A percentile compares a stretch with the other conserved stretches of the same genome.
Evolutionary conservation across 495 filamentous ascomycete species (phyloP).

Genomic region (Hypoxylon trugodes): DNA sequence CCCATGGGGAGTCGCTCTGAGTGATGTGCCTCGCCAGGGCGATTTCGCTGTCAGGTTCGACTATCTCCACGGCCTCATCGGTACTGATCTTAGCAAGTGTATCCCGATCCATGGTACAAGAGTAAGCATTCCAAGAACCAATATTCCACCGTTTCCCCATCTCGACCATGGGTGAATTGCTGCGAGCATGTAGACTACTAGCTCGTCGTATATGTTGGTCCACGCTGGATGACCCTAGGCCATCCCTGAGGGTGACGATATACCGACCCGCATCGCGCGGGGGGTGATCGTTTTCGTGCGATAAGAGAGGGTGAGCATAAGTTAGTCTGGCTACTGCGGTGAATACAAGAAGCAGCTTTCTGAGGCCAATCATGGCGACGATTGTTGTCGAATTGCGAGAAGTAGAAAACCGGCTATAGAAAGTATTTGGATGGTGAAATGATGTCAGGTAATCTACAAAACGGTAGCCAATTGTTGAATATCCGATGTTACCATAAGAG

Average conservation of each 20-base stretch:
- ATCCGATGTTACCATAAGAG: not conserved
- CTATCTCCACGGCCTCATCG: slow-evolving; percentile 49
- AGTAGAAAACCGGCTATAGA: not conserved
- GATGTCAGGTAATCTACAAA: not conserved
- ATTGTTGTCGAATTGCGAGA: not conserved
- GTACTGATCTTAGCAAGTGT: slow-evolving; percentile 47
- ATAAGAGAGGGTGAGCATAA: not conserved
- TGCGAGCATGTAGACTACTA: slow-evolving; percentile 37
- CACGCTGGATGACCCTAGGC: slow-evolving; percentile 47
- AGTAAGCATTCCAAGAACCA: slow-evolving; percentile 52
- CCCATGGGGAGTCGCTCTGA: slow-evolving; percentile 63
- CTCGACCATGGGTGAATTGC: slow-evolving; percentile 45
- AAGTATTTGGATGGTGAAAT: not conserved
- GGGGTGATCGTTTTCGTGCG: slow-evolving; percentile 2
- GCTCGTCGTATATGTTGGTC: slow-evolving; percentile 49
- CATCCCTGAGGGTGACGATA: slow-evolving; percentile 61
- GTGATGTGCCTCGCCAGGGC: slow-evolving; percentile 43
- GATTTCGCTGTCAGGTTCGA: slow-evolving; percentile 28
- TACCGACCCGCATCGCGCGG: slow-evolving; percentile 53
- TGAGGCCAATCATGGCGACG: slow-evolving; percentile 11
- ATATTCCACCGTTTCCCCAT: slow-evolving; percentile 48
- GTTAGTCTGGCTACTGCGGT: not conserved
- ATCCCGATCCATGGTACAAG: slow-evolving; percentile 48
- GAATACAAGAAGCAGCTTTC: slow-evolving; percentile 8
- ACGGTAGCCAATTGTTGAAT: not conserved